Conservation (phyloP, 805 yeast genomes). For the Candida boidinii region DNA sequence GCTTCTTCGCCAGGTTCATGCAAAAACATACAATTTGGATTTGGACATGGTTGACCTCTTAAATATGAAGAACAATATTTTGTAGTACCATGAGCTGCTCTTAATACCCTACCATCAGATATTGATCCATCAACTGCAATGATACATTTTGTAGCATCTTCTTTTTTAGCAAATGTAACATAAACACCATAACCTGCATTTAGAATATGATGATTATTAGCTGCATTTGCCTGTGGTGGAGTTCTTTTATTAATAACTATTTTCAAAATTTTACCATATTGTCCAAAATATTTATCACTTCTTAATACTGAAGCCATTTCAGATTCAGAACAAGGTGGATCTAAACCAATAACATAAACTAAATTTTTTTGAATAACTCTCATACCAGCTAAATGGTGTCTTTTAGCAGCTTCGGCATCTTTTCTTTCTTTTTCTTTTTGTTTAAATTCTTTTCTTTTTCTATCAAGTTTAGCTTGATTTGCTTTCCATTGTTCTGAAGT, state of each 20-base stretch:
- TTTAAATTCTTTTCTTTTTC: constrained; percentile 73
- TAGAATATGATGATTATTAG: constrained; percentile 30
- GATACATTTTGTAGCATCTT: constrained; percentile 92
- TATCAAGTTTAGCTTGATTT: constrained; percentile 74
- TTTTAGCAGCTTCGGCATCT: constrained; percentile 75
- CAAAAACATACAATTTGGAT: constrained; percentile 97
- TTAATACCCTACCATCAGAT: constrained; percentile 80
- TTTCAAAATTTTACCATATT: constrained; percentile 91
- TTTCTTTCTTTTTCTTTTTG: constrained; percentile 87
- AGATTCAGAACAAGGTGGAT: constrained; percentile 81
- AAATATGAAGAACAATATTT: constrained; percentile 95
- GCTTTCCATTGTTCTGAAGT: constrained; percentile 81
- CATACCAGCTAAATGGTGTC: constrained; percentile 92
- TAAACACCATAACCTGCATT: constrained; percentile 88
- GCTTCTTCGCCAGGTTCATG: constrained; percentile 99
- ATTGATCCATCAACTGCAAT: constrained; percentile 87
- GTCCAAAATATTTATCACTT: constrained; percentile 95
- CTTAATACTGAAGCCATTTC: constrained; percentile 74
- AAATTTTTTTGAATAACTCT: constrained; percentile 97
- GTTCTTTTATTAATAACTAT: constrained; percentile 82
- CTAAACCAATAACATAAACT: constrained; percentile 92
- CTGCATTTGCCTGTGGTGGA: constrained; percentile 30
- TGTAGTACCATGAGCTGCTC: constrained; percentile 98
- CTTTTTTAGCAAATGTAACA: constrained; percentile 87
- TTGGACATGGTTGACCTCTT: constrained; percentile 93